Base-by-base conservation (phyloP, 2,329 filamentous ascomycete genomes). In the Emmonsiellopsis sp. region DNA sequence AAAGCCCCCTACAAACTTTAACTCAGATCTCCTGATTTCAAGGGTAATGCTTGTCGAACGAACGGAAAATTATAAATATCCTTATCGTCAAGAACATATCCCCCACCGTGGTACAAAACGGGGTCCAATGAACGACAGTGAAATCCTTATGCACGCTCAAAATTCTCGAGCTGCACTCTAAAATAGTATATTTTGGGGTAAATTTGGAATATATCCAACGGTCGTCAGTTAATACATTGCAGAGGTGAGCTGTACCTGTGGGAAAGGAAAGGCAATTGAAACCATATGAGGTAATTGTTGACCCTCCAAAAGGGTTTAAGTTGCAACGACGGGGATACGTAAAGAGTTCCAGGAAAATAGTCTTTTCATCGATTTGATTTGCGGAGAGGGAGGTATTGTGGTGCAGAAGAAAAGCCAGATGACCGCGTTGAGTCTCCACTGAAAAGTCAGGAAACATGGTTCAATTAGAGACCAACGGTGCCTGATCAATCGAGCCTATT, bases 241-340 rank as follows among this genome's bases (percentile, higher is more conserved):
- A 15, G 20, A 40, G 34, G 16, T 26, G 40, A 40, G 40, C 31
- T 16, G 35, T 7, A 38, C 35, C 47, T 40, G 34, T 31, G 20
- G 3, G 20, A 40, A 49, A 30, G 34, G 34, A 15, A 40, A 49
- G 26, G 34, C 9, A 38, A 38, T 38, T 42, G 38, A 35, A 40
- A 41, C 35, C 34, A 41, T 49, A 49, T 49, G 47, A 49, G 47
- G 47, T 49, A 49, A 40, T 49, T 40, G 35, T 49, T 40, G 47
- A 15, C 34, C 38, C 15, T 34, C 26, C 30, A 16, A 30, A 41
- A 40, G n/a, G 16, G 30, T n/a, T n/a, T 6, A 38, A 35, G 34
- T 26, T 40, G 38, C 34, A 13, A 40, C 47, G 47, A 40, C 16
- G 16, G 35, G 35, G 45, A 15, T 40, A 26, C 16, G 31, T n/a